Evolutionary conservation across 1,284 basidiomycete species (phyloP).

Genomic region (Leccinum griseonigrum): DNA sequence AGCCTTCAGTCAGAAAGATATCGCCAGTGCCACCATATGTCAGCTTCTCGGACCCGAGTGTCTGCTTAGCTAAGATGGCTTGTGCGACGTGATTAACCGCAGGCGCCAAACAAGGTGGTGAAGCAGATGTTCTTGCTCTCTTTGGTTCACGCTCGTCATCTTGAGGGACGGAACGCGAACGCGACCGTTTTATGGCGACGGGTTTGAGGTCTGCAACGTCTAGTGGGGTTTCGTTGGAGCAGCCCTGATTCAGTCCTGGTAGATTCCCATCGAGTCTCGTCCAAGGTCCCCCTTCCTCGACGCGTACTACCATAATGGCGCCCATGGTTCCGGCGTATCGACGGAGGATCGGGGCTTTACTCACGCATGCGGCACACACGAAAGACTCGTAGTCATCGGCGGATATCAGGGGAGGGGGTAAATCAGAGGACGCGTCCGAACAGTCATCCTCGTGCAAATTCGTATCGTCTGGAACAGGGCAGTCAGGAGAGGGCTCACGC

Average conservation of each 20-base stretch:
- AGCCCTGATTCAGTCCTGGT: neutral
- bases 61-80: constrained; percentile 34
- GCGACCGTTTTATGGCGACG: constrained; percentile 49
- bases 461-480: constrained; percentile 25
- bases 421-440: constrained; percentile 59
- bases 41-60: neutral
- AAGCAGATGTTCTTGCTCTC: constrained; percentile 38
- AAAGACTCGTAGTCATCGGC: constrained; percentile 69
- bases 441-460: constrained; percentile 41
- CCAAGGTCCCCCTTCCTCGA: constrained; percentile 47
- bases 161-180: constrained; percentile 38
- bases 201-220: constrained; percentile 23
- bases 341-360: constrained; percentile 47
- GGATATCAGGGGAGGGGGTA: constrained; percentile 64
- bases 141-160: constrained; percentile 46
- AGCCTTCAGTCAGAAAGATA: constrained; percentile 69
- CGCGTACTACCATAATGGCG: constrained; percentile 59
- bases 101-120: constrained; percentile 51
- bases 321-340: constrained; percentile 66
- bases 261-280: constrained; percentile 37
- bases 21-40: constrained; percentile 53
- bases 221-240: constrained; percentile 21
- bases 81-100: constrained; percentile 41
- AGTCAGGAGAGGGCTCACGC: constrained; percentile 41
- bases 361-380: constrained; percentile 65